Percentiles rank a stretch among this genome's conserved stretches.
Evolutionary conservation across 768 basidiomycete genomes (phyloP).

Genomic region (Suillus hirtellus): DNA sequence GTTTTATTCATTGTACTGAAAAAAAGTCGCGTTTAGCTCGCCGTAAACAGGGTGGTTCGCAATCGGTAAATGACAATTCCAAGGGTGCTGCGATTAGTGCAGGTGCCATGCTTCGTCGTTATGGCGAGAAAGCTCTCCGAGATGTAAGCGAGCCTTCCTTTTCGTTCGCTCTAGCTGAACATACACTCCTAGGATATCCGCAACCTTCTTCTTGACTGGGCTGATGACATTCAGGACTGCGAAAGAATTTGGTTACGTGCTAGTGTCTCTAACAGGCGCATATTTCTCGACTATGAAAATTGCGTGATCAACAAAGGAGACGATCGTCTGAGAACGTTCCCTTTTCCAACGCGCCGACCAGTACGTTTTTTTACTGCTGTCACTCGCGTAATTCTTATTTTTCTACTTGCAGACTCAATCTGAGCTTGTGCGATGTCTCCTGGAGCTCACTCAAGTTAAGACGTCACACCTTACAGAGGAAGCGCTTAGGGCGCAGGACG

Average conservation of each 20-base stretch:
- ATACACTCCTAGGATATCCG: slow-evolving; percentile 73
- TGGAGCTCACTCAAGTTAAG: slow-evolving; percentile 84
- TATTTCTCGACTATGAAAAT: slow-evolving; percentile 88
- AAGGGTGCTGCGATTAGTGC: slow-evolving; percentile 94
- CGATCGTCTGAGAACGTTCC: slow-evolving; percentile 82
- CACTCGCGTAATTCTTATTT: neutral
- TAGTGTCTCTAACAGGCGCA: slow-evolving; percentile 81
- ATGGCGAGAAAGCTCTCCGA: slow-evolving; percentile 90
- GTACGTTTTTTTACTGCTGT: slow-evolving; percentile 46
- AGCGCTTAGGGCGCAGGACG: slow-evolving; percentile 80
- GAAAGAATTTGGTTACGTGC: slow-evolving; percentile 93
- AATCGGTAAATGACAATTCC: slow-evolving; percentile 87
- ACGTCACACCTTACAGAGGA: slow-evolving; percentile 85
- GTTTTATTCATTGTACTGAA: slow-evolving; percentile 10
- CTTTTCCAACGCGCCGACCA: slow-evolving; percentile 94
- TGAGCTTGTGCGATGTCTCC: slow-evolving; percentile 83
- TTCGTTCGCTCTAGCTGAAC: neutral
- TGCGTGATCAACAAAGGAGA: slow-evolving; percentile 79
- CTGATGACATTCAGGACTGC: slow-evolving; percentile 80
- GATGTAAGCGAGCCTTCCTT: slow-evolving; percentile 57
- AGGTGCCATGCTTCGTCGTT: slow-evolving; percentile 89
- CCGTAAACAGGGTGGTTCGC: slow-evolving; percentile 95
- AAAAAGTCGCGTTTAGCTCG: slow-evolving; percentile 66
- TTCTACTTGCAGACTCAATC: slow-evolving; percentile 69
- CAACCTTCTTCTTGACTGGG: slow-evolving; percentile 79